Percentiles rank a stretch among this genome's conserved stretches.
phyloP scores from a whole-genome alignment of 78 protist species.

The Creolimax fragrantissima region DNA sequence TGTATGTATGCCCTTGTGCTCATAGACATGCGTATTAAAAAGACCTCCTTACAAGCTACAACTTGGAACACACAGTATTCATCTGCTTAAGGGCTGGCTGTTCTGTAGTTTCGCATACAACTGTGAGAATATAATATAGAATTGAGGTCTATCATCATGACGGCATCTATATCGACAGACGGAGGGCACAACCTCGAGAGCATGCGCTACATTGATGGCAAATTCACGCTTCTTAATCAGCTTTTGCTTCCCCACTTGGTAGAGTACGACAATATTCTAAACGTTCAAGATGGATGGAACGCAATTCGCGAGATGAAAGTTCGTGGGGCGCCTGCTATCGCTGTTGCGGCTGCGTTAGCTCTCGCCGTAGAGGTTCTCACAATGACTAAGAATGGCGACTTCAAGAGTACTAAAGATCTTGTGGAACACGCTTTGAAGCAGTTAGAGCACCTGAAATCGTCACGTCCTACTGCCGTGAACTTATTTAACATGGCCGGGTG shows the following conservation, averaged over 20 bases:
- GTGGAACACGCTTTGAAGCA: neutral
- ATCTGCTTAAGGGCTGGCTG: too few species aligned
- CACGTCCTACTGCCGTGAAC: constrained; percentile 72
- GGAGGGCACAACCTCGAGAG: neutral
- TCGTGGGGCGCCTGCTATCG: constrained; percentile 71
- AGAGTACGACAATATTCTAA: neutral
- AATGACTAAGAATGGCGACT: neutral
- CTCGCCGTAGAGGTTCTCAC: constrained; percentile 34
- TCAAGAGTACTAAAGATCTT: neutral
- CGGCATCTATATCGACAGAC: too few species aligned
- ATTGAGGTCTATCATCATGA: neutral
- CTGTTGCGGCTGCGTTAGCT: constrained; percentile 46
- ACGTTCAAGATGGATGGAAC: constrained; percentile 24
- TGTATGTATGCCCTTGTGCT: too few species aligned
- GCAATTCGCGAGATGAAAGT: constrained; percentile 55
- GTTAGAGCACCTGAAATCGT: constrained; percentile 28
- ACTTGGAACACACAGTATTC: too few species aligned
- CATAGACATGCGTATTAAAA: too few species aligned
- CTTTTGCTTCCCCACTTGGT: neutral
- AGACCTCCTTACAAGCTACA: too few species aligned
- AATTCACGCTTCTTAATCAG: constrained; percentile 38
- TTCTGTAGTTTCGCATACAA: too few species aligned
- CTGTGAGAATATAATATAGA: too few species aligned
- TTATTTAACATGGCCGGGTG: constrained; percentile 33
- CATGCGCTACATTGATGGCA: neutral